Evolutionary conservation across 1,284 basidiomycete genomes (phyloP).

Genomic region (Boletus sp.): DNA sequence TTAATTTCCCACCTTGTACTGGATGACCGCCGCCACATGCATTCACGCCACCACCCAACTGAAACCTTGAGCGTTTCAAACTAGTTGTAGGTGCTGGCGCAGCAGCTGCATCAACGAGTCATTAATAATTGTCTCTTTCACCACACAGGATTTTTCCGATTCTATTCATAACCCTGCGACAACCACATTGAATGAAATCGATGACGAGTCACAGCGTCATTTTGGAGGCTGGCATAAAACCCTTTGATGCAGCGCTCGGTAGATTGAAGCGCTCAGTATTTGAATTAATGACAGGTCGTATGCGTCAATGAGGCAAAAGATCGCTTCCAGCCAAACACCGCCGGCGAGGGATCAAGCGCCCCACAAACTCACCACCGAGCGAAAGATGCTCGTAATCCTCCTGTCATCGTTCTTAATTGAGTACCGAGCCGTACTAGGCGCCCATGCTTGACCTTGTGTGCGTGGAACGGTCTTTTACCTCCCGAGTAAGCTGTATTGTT

Average conservation of each 20-base stretch:
- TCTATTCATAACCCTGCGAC: background rate
- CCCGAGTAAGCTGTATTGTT: background rate
- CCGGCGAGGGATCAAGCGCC: background rate
- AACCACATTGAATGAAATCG: background rate
- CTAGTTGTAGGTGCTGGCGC: background rate
- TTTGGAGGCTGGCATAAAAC: background rate
- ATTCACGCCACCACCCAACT: too few species aligned
- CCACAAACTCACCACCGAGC: background rate
- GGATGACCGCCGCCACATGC: too few species aligned
- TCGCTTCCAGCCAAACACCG: background rate
- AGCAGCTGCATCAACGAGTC: constrained; percentile 2
- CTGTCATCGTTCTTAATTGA: background rate
- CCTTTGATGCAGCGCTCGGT: background rate
- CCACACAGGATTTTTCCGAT: background rate
- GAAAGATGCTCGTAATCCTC: background rate
- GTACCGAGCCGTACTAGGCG: background rate
- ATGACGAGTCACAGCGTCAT: background rate
- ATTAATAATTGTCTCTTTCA: background rate
- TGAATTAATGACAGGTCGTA: background rate
- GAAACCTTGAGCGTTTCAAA: background rate
- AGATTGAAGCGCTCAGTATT: background rate
- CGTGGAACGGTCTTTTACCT: background rate
- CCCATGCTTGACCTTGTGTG: background rate
- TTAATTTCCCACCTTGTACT: too few species aligned
- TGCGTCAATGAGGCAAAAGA: background rate